Evolutionary conservation across 2,329 filamentous ascomycete species (phyloP), one percentile per base, ranked within the genome.

Genomic region (Pseudohalonectria lignicola): DNA sequence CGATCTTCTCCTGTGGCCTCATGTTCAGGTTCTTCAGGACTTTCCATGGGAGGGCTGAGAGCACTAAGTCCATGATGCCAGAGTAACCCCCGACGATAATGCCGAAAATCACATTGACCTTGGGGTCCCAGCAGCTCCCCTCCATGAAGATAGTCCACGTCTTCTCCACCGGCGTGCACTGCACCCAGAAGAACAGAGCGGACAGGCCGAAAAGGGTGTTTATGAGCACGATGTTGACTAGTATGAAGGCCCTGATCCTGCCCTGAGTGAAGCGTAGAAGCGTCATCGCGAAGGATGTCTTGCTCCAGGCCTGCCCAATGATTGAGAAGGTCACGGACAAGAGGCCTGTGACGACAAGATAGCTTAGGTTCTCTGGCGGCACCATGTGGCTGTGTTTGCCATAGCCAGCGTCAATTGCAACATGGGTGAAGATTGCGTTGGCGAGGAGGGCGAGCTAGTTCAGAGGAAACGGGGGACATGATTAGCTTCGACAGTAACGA

Each of bases 231-330:
- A 31, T 37, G n/a, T 20, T 31, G 19, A 20, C 19, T 7, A 37
- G 18, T 7, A 37, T 37, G 19, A 30, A 13, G 8, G 31, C 15
- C 36, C 31, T 21, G 51, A 41, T 33, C 34, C 43, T 28, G 46
- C 50, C n/a, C 50, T 40, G 45, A 50, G 44, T 16, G 51, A 60
- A 46, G 5, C 56, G 49, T 20, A 61, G 50, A 29, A 61, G 48
- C 5, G 56, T 60, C 16, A 61, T 43, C 9, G 50, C 58, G 39
- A 62, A 60, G 1, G 58, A 60, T 1, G 57, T 60, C 45, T 63
- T 63, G 47, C 56, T 58, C 43, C 49, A 50, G 2, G 50, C 47
- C 11, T 57, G 53, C 1, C 51, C 51, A 13, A 54, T 41, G 34
- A 57, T 49, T 12, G 51, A 54, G 37, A 53, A 47, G 37, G 50